Evolutionary conservation across 768 basidiomycete species (phyloP).

Genomic region (Asterophora lycoperdoides): DNA sequence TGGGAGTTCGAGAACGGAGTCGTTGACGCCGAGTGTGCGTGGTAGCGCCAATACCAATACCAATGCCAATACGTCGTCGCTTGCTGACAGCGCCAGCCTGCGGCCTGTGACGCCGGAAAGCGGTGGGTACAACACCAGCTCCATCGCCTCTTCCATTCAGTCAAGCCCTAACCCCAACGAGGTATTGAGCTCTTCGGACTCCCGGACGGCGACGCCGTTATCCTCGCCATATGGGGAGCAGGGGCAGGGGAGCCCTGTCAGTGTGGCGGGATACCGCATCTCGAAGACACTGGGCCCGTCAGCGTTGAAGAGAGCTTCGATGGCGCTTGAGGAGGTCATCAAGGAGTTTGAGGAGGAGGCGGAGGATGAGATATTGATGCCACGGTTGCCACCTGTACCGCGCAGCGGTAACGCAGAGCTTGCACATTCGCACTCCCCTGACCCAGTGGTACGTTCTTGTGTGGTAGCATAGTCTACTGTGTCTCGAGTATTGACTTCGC

Average conservation of each 20-base stretch:
- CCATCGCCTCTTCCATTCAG: conserved; percentile 34
- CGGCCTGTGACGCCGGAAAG: conserved; percentile 53
- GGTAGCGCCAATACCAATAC: too few relatives aligned
- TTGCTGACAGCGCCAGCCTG: conserved; percentile 39
- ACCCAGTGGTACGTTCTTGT: conserved; percentile 27
- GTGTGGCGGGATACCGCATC: conserved; percentile 41
- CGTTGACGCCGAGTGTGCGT: conserved; percentile 38
- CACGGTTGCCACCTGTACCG: conserved; percentile 51
- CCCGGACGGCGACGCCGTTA: conserved; percentile 31
- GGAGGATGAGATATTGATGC: conserved; percentile 76
- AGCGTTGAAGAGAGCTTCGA: conserved; percentile 58
- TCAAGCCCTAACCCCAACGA: conserved; percentile 35
- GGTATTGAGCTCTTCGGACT: conserved; percentile 31
- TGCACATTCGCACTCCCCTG: conserved; percentile 18
- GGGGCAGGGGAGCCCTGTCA: conserved; percentile 16
- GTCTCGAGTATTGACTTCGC: conserved; percentile 9
- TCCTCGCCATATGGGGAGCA: conserved; percentile 36
- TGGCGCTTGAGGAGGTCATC: conserved; percentile 73
- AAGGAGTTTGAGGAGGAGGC: conserved; percentile 72
- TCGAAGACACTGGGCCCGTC: conserved; percentile 49
- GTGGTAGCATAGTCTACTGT: not conserved
- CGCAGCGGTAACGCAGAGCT: conserved; percentile 32
- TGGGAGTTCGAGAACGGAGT: conserved; percentile 35
- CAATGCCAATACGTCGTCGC: conserved; percentile 34
- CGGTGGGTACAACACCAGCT: conserved; percentile 18